Evolutionary conservation across 1,139 yeast species (phyloP), one percentile per base, ranked within the genome.

Genomic region (Meyerozyma elateridarum): DNA sequence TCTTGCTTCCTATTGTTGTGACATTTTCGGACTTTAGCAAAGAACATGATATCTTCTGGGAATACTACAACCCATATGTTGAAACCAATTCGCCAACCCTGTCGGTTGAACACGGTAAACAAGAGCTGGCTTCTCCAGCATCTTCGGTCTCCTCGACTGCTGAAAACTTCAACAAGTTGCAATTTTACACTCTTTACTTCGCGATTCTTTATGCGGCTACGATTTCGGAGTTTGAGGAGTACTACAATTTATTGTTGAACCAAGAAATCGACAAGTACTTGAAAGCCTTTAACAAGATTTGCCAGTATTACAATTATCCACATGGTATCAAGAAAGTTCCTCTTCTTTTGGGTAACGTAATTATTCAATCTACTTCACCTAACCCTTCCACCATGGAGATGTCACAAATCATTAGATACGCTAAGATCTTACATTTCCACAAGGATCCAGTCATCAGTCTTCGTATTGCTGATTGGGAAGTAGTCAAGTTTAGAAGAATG

Each of bases 361-460:
- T 73, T 18, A 59, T 73, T 32, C 77, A 73, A 45, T 70, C 75
- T n/a, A 70, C 76, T 0, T 59, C 74, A 3, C 78, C 77, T 13
- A 73, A 73, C 37, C 79, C 79, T 3, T 70, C 76, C 5, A 64
- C 72, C 0, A 64, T 67, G 69, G 72, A 66, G 42, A 63, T 67
- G 71, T 61, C 72, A 3, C 69, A 64, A 33, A 64, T 68, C 22
- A 58, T 44, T 2, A 48, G 81, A 30, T 71, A 74, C 41, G 79
- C 81, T 1, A 77, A 76, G 46, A 60, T 71, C 31, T 55, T 75
- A 20, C 76, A 73, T 34, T 52, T 77, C 31, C 76, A 77, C 44
- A 68, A 77, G 45, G 85, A 77, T 44, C 85, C 85, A 1, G 61
- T 69, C 3, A 49, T 63, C 1, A 64, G 70, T 28, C 68, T 76